Evolutionary conservation across 179 eudicot species (phyloP), one percentile per base, ranked within the genome.

Genomic region (Beta corolliflora): DNA sequence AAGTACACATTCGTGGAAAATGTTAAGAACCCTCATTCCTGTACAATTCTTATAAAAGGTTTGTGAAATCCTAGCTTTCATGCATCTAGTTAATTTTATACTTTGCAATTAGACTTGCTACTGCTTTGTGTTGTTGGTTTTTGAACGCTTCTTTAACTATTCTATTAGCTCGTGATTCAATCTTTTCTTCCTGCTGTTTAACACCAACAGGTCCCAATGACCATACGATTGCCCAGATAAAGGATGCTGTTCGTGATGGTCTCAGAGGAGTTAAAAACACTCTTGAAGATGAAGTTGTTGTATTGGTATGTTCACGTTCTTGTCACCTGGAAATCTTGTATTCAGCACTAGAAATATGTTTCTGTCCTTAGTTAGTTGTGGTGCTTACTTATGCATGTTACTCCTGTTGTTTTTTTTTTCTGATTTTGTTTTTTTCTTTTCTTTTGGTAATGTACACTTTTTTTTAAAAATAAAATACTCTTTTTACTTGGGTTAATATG

Each of bases 181-280:
- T 54, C 44, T 48, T 67, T 48, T 36, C 54, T 79, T 67, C 67
- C 46, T 69, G 9, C n/a, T 81, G 50, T 54, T 50, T 79, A 52
- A 73, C 19, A 56, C 81, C 10, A 81, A 82, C 81, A 95, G 99
- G 99, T 46, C 99, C 99, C 66, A 95, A 95, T 87, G 99, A 95
- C 82, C 99, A 95, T 84, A 95, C 98, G 50, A 95, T 95, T 88
- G 98, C 99, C 15, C 99, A 95, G 82, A 95, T 95, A 79, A 95
- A 95, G 91, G 99, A 95, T 86, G 99, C 99, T 68, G 92, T 95
- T 79, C 98, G 99, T 87, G 99, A 95, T 89, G 99, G 99, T 46
- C 90, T 95, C 61, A 91, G 99, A 87, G 86, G 94, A 55, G 99
- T 95, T 29, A 95, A 95, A 85, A 95, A 95, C 79, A 95, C 99